phyloP scores from a whole-genome alignment of 2,329 filamentous ascomycete species.

The Fusarium sulawesiense region DNA sequence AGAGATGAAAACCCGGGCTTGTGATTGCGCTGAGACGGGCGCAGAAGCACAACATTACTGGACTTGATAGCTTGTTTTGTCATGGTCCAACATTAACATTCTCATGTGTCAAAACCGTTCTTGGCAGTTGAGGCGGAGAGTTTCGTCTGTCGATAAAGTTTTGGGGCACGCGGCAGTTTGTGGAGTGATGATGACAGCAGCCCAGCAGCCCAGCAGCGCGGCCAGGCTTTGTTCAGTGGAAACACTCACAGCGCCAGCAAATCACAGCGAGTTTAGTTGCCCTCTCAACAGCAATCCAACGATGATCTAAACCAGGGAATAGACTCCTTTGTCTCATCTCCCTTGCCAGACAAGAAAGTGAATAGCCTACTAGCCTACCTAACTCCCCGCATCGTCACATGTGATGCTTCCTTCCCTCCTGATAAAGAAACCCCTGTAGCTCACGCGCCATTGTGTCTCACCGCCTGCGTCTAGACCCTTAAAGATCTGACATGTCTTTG shows the following conservation, averaged over 20 bases:
- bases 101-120: neutral
- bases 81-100: neutral
- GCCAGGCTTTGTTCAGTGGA: neutral
- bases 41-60: neutral
- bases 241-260: neutral
- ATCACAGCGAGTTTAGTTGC: neutral
- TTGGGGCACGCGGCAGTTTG: neutral
- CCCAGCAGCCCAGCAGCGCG: slow-evolving; percentile 8
- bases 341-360: neutral
- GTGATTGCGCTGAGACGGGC: neutral
- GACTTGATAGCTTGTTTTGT: neutral
- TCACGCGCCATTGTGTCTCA: slow-evolving; percentile 38
- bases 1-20: neutral
- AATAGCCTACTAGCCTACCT: neutral
- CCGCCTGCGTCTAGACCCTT: slow-evolving; percentile 19
- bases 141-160: neutral
- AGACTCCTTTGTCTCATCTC: slow-evolving; percentile 3
- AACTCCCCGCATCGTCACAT: neutral
- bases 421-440: slow-evolving; percentile 1
- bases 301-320: neutral
- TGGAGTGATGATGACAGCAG: slow-evolving; percentile 6
- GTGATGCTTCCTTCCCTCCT: neutral
- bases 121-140: neutral
- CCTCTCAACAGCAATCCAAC: neutral
- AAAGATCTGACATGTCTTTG: neutral